Evolutionary conservation across 2,329 filamentous ascomycete species (phyloP).

Genomic region (Lasiodiplodia sp.): DNA sequence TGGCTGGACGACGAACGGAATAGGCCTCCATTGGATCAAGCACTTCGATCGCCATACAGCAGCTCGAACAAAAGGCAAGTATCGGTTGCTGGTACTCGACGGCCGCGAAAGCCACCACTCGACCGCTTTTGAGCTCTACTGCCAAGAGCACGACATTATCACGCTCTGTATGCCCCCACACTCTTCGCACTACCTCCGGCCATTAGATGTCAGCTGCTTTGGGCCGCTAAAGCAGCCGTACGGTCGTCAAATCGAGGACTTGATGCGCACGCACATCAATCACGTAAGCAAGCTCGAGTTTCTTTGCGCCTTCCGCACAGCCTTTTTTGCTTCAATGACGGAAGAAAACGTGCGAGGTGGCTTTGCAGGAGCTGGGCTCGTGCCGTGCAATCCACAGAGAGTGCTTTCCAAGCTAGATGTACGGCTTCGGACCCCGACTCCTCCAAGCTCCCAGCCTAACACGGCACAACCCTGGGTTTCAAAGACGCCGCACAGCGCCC

Average conservation of each 20-base stretch:
- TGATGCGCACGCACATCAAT: constrained; percentile 38
- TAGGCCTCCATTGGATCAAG: constrained; percentile 44
- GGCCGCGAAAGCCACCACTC: constrained; percentile 44
- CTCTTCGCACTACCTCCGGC: constrained; percentile 48
- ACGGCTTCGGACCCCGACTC: constrained; percentile 33
- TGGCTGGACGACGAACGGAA: constrained; percentile 46
- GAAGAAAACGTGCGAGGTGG: constrained; percentile 37
- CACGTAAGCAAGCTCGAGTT: constrained; percentile 38
- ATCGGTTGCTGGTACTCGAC: constrained; percentile 48
- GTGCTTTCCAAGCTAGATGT: constrained; percentile 42
- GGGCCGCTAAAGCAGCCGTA: constrained; percentile 42
- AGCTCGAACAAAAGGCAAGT: constrained; percentile 35
- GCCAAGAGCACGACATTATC: constrained; percentile 45
- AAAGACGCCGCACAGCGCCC: constrained; percentile 25
- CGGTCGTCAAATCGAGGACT: constrained; percentile 37
- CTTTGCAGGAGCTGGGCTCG: constrained; percentile 41
- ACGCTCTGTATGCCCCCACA: constrained; percentile 44
- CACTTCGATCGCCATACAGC: constrained; percentile 45
- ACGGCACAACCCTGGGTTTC: constrained; percentile 4
- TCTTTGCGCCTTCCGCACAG: constrained; percentile 34
- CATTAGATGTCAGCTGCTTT: constrained; percentile 49
- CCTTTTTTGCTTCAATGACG: constrained; percentile 37
- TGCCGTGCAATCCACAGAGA: constrained; percentile 40
- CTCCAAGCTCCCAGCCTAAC: not conserved
- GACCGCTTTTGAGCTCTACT: constrained; percentile 45